These are phyloP conservation scores for Macadamia integrifolia DNA, from an alignment of 164 flowering plant species.

Conservation along the genomic window DNA sequence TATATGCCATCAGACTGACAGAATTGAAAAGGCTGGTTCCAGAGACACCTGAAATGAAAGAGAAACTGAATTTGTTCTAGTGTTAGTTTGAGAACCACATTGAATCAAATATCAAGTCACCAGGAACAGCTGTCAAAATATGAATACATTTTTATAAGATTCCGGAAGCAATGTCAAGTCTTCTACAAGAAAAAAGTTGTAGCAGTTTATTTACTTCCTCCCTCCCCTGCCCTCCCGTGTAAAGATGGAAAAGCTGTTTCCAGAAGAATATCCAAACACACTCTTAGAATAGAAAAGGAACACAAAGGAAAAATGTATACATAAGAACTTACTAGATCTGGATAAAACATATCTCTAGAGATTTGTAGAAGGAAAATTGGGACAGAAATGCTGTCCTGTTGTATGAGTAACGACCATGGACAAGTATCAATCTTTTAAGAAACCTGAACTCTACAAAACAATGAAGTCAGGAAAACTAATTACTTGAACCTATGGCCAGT, in stretches of 20 bases:
- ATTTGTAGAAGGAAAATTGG: constrained; percentile 94
- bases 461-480: no score
- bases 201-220: no score
- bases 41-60: constrained; percentile 96
- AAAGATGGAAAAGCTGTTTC: no score
- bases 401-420: constrained; percentile 97
- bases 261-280: no score
- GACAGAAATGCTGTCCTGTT: constrained; percentile 96
- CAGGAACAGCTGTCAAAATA: no score
- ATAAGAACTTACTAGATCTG: constrained; percentile 81
- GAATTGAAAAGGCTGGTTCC: constrained; percentile 97
- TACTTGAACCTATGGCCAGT: no score
- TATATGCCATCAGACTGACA: constrained; percentile 97
- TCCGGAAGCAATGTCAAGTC: no score
- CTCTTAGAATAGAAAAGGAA: no score
- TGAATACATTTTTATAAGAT: no score
- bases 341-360: constrained; percentile 87
- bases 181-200: no score
- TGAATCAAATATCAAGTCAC: not conserved
- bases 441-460: constrained; percentile 80
- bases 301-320: constrained; percentile 1
- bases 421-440: constrained; percentile 88
- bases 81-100: constrained; percentile 25
- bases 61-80: constrained; percentile 55
- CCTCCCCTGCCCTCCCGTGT: no score